Conservation (phyloP, 176 grass and related monocot species). For the Oryza longistaminata region DNA sequence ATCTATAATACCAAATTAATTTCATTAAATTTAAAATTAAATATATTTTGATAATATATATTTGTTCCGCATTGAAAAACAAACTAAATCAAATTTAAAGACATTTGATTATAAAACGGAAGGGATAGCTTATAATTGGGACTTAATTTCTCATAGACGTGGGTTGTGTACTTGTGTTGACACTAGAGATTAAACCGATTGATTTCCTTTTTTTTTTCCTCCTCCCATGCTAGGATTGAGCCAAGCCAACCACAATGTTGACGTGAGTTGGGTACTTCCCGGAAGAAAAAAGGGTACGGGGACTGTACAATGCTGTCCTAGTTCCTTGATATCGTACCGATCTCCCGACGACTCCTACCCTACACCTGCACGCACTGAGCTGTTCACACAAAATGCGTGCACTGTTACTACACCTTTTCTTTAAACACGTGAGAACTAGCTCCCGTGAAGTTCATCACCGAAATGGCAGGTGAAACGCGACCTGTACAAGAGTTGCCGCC, state of each 20-base stretch:
- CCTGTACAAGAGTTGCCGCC: neutral
- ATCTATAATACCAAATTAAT: too few species aligned
- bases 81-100: too few species aligned
- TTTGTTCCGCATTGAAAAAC: too few species aligned
- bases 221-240: neutral
- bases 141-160: neutral
- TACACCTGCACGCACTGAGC: neutral
- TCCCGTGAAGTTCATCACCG: neutral
- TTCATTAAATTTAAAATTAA: too few species aligned
- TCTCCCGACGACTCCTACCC: neutral
- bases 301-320: neutral
- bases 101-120: too few species aligned
- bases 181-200: too few species aligned
- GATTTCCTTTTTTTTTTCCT: neutral
- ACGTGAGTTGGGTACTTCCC: neutral
- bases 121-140: too few species aligned
- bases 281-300: neutral
- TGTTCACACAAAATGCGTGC: constrained; percentile 1
- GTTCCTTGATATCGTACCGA: neutral
- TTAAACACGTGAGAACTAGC: neutral
- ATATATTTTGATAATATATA: too few species aligned
- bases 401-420: neutral
- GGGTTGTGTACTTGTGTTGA: neutral
- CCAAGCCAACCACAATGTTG: neutral
- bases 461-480: neutral